phyloP scores from a whole-genome alignment of 441 rosid genomes.

The Brassica balearica region DNA sequence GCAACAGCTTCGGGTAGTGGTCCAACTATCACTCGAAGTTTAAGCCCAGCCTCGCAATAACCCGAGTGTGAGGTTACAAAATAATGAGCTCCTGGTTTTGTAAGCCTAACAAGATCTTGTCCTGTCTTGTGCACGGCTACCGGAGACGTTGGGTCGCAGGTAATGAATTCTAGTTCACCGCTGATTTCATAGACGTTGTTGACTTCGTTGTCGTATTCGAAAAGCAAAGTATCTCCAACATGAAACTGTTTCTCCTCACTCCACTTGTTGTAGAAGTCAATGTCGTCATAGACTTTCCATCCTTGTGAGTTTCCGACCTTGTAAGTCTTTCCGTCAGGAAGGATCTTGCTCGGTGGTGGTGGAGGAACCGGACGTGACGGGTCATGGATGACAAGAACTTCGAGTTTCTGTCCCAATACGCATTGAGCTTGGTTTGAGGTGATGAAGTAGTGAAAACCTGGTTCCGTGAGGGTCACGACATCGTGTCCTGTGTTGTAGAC shows the following conservation, averaged over 20 bases:
- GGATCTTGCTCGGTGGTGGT: neutral
- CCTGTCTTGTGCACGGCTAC: neutral
- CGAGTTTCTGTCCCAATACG: neutral
- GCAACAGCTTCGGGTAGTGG: neutral
- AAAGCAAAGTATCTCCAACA: neutral
- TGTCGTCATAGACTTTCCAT: neutral
- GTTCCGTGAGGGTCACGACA: neutral
- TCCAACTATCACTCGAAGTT: neutral
- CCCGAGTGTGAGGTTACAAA: neutral
- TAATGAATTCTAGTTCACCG: neutral
- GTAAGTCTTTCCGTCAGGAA: neutral
- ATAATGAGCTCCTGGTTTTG: neutral
- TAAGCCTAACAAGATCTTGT: neutral
- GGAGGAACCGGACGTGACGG: neutral
- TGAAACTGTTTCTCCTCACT: neutral
- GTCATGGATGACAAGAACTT: neutral
- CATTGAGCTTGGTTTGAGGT: neutral
- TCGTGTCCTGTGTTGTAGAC: neutral
- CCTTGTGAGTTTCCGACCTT: neutral
- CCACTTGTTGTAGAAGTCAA: neutral
- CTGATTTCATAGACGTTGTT: neutral
- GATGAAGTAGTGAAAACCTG: neutral
- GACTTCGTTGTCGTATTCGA: neutral
- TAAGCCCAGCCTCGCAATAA: neutral
- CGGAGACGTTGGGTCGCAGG: neutral